Percentiles rank a stretch among this genome's conserved stretches.
Conservation (phyloP, 1,139 yeast species). For the Groenewaldozyma auringiensis region DNA sequence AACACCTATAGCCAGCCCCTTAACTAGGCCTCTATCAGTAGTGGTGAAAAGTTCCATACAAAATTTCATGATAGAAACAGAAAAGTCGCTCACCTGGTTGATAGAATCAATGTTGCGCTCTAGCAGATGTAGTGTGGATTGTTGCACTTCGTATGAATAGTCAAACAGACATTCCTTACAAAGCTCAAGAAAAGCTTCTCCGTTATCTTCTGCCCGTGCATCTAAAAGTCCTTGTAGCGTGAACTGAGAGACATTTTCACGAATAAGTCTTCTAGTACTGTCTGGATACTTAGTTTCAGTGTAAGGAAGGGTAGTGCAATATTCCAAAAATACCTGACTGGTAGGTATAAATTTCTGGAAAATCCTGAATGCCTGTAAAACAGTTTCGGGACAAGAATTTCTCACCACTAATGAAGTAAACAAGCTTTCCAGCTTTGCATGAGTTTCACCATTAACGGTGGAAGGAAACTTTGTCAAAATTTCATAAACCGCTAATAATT, state of each 20-base stretch:
- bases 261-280: neutral
- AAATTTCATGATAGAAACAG: slow-evolving; percentile 22
- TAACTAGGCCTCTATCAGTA: slow-evolving; percentile 38
- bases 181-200: slow-evolving; percentile 13
- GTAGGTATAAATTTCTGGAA: neutral
- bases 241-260: neutral
- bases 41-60: slow-evolving; percentile 25
- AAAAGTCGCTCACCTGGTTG: neutral
- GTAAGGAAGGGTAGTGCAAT: neutral
- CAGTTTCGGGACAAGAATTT: slow-evolving; percentile 1
- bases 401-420: slow-evolving; percentile 4
- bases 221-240: neutral
- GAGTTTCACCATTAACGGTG: neutral
- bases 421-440: slow-evolving; percentile 2
- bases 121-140: slow-evolving; percentile 33
- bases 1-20: slow-evolving; percentile 37
- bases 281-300: neutral
- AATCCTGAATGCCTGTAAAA: neutral
- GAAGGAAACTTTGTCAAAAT: slow-evolving; percentile 1
- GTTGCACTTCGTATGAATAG: slow-evolving; percentile 44
- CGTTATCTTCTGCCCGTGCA: neutral
- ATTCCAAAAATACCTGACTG: neutral
- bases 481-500: slow-evolving; percentile 37
- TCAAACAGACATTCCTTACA: slow-evolving; percentile 28
- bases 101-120: slow-evolving; percentile 7